Conservation (phyloP, 495 filamentous ascomycete genomes). For the Aspergillus nidulans region DNA sequence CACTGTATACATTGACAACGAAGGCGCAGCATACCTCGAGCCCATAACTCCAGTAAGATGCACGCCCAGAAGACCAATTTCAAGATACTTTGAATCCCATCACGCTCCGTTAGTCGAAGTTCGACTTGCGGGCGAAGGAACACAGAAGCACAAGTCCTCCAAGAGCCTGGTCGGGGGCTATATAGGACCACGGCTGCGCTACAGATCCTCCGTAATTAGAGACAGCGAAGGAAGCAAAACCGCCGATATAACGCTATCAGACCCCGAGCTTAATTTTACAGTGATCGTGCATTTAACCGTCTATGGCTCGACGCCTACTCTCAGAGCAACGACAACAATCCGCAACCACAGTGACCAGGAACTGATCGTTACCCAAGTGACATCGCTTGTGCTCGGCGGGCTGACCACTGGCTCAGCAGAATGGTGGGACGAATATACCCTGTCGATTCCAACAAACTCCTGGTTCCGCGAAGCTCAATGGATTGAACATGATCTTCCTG, state of each 20-base stretch:
- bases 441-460: slow-evolving; percentile 17
- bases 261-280: slow-evolving; percentile 1
- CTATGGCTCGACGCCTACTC: slow-evolving; percentile 9
- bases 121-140: slow-evolving; percentile 19
- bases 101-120: slow-evolving; percentile 16
- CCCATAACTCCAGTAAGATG: not conserved
- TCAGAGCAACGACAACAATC: slow-evolving; percentile 12
- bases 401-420: slow-evolving; percentile 12
- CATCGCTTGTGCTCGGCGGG: slow-evolving; percentile 18
- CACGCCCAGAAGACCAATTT: not conserved
- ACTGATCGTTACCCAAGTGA: slow-evolving; percentile 13
- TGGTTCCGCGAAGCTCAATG: slow-evolving; percentile 28
- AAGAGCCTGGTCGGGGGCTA: slow-evolving; percentile 17
- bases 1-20: slow-evolving; percentile 2
- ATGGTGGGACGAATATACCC: slow-evolving; percentile 18
- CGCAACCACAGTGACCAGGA: slow-evolving; percentile 7
- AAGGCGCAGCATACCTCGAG: slow-evolving; percentile 5
- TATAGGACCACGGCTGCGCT: slow-evolving; percentile 11
- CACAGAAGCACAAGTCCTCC: slow-evolving; percentile 15
- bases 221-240: not conserved
- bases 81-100: slow-evolving; percentile 6
- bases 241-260: slow-evolving; percentile 6
- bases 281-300: slow-evolving; percentile 11
- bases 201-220: slow-evolving; percentile 8
- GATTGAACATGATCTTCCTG: slow-evolving; percentile 14